Base-by-base conservation (phyloP, 169 alveolate genomes). In the Cryptosporidium ubiquitum region DNA sequence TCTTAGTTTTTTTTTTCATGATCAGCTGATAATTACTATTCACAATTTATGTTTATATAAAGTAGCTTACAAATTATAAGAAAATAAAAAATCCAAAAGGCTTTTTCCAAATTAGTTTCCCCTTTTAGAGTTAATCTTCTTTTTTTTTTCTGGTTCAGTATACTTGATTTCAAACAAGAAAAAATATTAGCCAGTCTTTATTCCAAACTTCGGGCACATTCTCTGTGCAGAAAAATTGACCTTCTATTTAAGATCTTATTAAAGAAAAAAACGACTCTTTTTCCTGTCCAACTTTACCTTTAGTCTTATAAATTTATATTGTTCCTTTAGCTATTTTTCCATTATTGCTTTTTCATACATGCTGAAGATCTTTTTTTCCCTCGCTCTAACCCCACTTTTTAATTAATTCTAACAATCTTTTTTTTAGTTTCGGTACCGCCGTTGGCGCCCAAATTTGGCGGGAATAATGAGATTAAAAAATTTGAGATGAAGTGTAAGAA, bases 371-470 rank as follows among this genome's bases (percentile, higher is more conserved):
- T 29, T 29, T 18, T 57, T 37, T 37, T 29, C 71, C 49, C 52
- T 64, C 71, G 31, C 70, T 33, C 29, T 64, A 20, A 20, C 49
- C 52, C 33, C 71, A 64, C 71, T 64, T 64, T 64, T 64, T 64
- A 64, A 64, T 64, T 49, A 31, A 35, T 33, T 29, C 29, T 29
- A 5, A 23, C 3, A 14, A 23, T 23, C 29, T 5, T 55, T 3
- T 23, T 31, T 14, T 10, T 64, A 35, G n/a, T n/a, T 64, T 37
- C 49, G 71, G 71, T 64, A 64, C 71, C 71, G 33, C 37, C 12
- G 1, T 3, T 18, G 69, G 69, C 69, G 69, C 69, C 69, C 69
- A 58, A 3, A 20, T 0, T 0, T 2, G 71, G 71, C 71, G 71
- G 71, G 44, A 7, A 31, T 3, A 12, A 0, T 12, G 6, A 1